Evolutionary conservation across 768 basidiomycete species (phyloP), one percentile per base, ranked within the genome.

Genomic region (Psilocybe cyanescens): DNA sequence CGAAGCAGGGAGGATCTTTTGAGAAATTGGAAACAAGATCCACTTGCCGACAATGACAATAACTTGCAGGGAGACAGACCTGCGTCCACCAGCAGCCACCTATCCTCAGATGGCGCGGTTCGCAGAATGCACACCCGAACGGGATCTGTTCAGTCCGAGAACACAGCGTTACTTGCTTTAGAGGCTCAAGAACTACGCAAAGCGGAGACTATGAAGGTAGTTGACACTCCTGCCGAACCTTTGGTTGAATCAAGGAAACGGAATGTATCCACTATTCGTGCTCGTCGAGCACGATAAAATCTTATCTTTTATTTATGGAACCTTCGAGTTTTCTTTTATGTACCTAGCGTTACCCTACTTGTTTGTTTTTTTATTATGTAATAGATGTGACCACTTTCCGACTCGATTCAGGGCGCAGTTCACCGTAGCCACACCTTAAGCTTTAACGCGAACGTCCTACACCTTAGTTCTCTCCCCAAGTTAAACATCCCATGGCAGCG

Each of bases 1-100:
- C 78, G 84, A 62, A 79, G 76, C 58, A 84, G 93, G 29, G 85
- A 89, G 3, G 76, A 79, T 5, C 72, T 95, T 30, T 66, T 95
- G 50, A 76, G 78, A 46, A 75, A 78, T 39, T 84, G 84, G 81
- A 78, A 78, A 37, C 55, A 67, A 35, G 58, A 56, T 14, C 39
- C 24, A 29, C 31, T 35, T 41, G 19, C 19, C 30, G 55, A 5
- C 14, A 41, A 55, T 70, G 75, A 75, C 53, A 74, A 71, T 17
- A 39, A 58, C 19, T n/a, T 17, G n/a, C 19, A 45, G 11, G 52
- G 62, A 33, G 12, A 57, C 16, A 11, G 31, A 9, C 31, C 16
- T 31, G 12, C 51, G 41, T 33, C 45, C n/a, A 29, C 52, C 3
- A 35, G 16, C 14, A 39, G 8, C 19, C 51, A 47, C 17, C 49